Percentiles rank a stretch among this genome's conserved stretches.
phyloP scores from a whole-genome alignment of 768 basidiomycete genomes.

The Macrocybe gigantea region DNA sequence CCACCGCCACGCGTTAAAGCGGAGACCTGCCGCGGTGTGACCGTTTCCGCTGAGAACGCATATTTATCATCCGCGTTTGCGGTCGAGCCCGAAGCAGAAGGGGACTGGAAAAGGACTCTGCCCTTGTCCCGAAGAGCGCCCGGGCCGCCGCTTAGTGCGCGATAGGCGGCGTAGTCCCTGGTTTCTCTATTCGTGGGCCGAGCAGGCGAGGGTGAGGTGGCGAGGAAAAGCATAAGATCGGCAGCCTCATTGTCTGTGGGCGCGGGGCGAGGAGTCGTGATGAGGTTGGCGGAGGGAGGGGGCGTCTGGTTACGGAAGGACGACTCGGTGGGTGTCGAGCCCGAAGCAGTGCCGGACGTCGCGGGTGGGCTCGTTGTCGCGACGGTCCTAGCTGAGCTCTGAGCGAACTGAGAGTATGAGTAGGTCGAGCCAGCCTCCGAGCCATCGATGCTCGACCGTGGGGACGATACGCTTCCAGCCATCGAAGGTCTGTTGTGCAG shows the following conservation, averaged over 20 bases:
- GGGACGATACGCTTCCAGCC: conserved; percentile 55
- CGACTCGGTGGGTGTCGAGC: conserved; percentile 21
- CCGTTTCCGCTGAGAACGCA: not conserved
- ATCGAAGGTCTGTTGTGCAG: conserved; percentile 61
- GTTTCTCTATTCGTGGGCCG: conserved; percentile 50
- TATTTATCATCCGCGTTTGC: conserved; percentile 6
- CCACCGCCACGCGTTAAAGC: conserved; percentile 14
- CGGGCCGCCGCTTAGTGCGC: conserved; percentile 44
- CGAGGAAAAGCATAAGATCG: conserved; percentile 80
- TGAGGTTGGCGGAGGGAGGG: conserved; percentile 17
- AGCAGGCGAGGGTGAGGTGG: conserved; percentile 79
- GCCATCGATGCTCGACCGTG: conserved; percentile 66
- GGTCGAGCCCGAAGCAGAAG: conserved; percentile 2
- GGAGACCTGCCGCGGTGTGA: conserved; percentile 4
- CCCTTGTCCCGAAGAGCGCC: conserved; percentile 53
- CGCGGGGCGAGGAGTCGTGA: conserved; percentile 40
- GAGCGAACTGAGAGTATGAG: conserved; percentile 58
- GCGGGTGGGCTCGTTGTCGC: conserved; percentile 31
- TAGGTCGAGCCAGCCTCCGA: conserved; percentile 61
- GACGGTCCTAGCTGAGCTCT: conserved; percentile 57
- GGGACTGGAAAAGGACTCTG: conserved; percentile 62
- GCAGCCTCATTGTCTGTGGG: conserved; percentile 81
- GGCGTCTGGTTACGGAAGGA: conserved; percentile 32
- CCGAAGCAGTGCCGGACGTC: conserved; percentile 33
- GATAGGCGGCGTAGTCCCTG: conserved; percentile 51